Evolutionary conservation across 2,329 filamentous ascomycete genomes (phyloP), one percentile per base, ranked within the genome.

Genomic region (Pseudogymnoascus sp.): DNA sequence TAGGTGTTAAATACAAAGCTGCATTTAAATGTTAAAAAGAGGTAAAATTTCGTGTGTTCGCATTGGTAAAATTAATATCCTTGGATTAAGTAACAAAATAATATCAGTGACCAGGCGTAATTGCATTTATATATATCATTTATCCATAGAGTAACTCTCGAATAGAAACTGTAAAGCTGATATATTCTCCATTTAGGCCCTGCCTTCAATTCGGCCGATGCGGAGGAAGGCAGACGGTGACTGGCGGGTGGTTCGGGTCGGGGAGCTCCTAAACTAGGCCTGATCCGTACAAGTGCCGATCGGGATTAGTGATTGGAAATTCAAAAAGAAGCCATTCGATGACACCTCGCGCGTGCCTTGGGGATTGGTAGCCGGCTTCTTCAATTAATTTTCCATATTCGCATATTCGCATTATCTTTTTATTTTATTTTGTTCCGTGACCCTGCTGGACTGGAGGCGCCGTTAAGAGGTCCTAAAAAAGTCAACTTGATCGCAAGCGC

Each of bases 321-420:
- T 57, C 50, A 57, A 57, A 57, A 57, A 57, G 50, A 57, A 57
- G 28, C 50, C 50, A 57, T 57, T 57, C 50, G 50, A 57, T 57
- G 50, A 57, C 50, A 57, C 28, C 50, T 57, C 50, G 17, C 28
- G 50, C 50, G 50, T 57, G 50, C 50, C 28, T 57, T 57, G 50
- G 50, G 50, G 50, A 57, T 57, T 57, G 28, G 28, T 57, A 57
- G 50, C 50, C 50, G n/a, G 28, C 11, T 35, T 19, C 50, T 57
- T 57, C 50, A 21, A 57, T 57, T 57, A 57, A 57, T 33, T 57
- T 57, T 21, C 50, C 28, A 57, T 57, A 57, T 57, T 53, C 47
- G 47, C 28, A 57, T 57, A 57, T 57, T 53, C 47, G 47, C 47
- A 53, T 35, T 35, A 57, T 57, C 50, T 57, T 33, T 33, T 57